Base-by-base conservation (phyloP, 1,139 yeast species). In the Sugiyamaella novakii region DNA sequence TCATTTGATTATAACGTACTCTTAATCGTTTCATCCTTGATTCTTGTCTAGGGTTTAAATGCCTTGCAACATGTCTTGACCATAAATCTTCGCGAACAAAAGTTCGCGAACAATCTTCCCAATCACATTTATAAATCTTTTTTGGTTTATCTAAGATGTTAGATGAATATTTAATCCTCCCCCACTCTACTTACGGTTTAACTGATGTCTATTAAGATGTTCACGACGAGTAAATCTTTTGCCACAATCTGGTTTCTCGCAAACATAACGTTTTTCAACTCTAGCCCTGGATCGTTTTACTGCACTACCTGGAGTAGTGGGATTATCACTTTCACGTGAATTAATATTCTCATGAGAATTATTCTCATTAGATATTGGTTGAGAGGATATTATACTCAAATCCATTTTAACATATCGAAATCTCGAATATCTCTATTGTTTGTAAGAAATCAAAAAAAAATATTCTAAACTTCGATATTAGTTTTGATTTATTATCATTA, bases 71-170 rank as follows among this genome's bases (percentile, higher is more conserved):
- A 59, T 81, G 86, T 46, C 85, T 64, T 3, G 68, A 69, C 24
- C 73, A 62, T 37, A 81, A 61, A 60, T 80, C 86, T 49, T 74
- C 76, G 25, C 86, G 70, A 1, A 82, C 87, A 70, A 82, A 82
- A 1, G 83, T 78, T 60, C 78, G 78, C 3, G 67, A 61, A 58
- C 87, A 82, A 6, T 69, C 68, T 3, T 65, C 65, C 72, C 75
- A 74, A 1, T 72, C 60, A 59, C 87, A 82, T 25, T 64, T 67
- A 56, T 71, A 81, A 3, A 81, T 66, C 40, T 67, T 64, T 52
- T 66, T 67, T 12, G 74, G 73, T 33, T 67, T 65, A 42, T 63
- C 46, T 43, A 17, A 6, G 2, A 35, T n/a, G 24, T 42, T 42
- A 42, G 46, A 14, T 17, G 5, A 33, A 5, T 15, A 14, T 5